Evolutionary conservation across 2,329 filamentous ascomycete genomes (phyloP).

Genomic region (Aspergillus pseudoviridinutans): DNA sequence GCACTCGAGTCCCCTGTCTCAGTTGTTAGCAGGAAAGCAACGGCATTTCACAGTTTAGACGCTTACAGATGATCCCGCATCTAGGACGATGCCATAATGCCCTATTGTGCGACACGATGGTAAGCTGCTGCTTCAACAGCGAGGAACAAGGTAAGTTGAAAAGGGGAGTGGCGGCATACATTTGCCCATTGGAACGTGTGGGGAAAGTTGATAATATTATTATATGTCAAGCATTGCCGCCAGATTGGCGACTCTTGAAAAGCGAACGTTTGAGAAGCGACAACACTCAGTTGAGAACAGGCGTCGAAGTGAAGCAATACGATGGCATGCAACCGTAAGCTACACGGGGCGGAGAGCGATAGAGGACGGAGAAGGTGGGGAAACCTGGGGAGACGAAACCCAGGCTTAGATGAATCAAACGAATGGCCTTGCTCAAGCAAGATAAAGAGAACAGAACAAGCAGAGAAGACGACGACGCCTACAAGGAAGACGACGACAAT

Average conservation of each 20-base stretch:
- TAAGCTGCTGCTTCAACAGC: background rate
- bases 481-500: background rate
- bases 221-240: conserved; percentile 27
- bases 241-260: conserved; percentile 6
- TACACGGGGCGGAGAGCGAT: background rate
- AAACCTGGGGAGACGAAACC: background rate
- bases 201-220: conserved; percentile 5
- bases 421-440: conserved; percentile 14
- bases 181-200: conserved; percentile 39
- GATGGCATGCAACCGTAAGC: background rate
- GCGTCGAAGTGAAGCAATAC: background rate
- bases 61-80: conserved; percentile 84
- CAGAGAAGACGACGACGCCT: background rate
- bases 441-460: conserved; percentile 7
- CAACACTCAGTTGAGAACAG: background rate
- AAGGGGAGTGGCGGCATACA: conserved; percentile 24
- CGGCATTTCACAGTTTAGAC: background rate
- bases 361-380: background rate
- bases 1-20: conserved; percentile 74
- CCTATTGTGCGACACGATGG: conserved; percentile 31
- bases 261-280: background rate
- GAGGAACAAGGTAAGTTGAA: background rate
- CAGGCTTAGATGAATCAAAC: conserved; percentile 6
- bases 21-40: conserved; percentile 4
- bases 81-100: conserved; percentile 88